phyloP scores from a whole-genome alignment of 768 basidiomycete genomes.

The Chiua virens region DNA sequence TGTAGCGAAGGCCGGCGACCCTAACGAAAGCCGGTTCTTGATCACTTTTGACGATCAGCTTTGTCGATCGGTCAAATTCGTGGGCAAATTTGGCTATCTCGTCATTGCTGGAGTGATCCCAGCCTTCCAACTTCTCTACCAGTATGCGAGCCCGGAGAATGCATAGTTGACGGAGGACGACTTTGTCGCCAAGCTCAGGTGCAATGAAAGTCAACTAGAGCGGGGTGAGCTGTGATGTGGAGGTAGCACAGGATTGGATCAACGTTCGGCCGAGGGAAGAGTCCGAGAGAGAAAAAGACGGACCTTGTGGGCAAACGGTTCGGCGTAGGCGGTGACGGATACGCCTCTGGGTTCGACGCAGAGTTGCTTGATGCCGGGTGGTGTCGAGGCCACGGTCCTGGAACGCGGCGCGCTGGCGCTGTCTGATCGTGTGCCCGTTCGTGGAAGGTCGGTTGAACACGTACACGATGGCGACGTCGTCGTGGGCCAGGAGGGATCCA shows the following conservation, averaged over 20 bases:
- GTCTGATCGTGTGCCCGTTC: conserved; percentile 2
- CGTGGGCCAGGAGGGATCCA: conserved; percentile 33
- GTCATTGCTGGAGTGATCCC: not conserved
- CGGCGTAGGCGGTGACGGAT: conserved; percentile 61
- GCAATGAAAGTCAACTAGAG: conserved; percentile 54
- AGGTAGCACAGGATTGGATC: not conserved
- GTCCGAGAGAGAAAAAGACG: conserved; percentile 23
- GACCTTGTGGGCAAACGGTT: conserved; percentile 77
- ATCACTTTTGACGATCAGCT: too few relatives aligned
- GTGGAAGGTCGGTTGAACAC: conserved; percentile 28
- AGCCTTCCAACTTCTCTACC: conserved; percentile 6
- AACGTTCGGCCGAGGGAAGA: not conserved
- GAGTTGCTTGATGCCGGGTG: conserved; percentile 64
- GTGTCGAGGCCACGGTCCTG: conserved; percentile 28
- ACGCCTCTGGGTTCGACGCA: conserved; percentile 60
- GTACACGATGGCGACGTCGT: conserved; percentile 31
- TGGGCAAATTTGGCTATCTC: too few relatives aligned
- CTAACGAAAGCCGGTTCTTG: too few relatives aligned
- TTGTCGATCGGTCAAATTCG: too few relatives aligned
- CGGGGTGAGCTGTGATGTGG: conserved; percentile 44
- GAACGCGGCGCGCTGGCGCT: conserved; percentile 24
- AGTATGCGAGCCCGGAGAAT: conserved; percentile 52
- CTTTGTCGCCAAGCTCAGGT: conserved; percentile 55
- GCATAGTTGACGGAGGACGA: conserved; percentile 70
- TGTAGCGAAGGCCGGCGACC: too few relatives aligned